Evolutionary conservation across 306 rosid species (phyloP), one percentile per base, ranked within the genome.

Genomic region (Quercus berberidifolia): DNA sequence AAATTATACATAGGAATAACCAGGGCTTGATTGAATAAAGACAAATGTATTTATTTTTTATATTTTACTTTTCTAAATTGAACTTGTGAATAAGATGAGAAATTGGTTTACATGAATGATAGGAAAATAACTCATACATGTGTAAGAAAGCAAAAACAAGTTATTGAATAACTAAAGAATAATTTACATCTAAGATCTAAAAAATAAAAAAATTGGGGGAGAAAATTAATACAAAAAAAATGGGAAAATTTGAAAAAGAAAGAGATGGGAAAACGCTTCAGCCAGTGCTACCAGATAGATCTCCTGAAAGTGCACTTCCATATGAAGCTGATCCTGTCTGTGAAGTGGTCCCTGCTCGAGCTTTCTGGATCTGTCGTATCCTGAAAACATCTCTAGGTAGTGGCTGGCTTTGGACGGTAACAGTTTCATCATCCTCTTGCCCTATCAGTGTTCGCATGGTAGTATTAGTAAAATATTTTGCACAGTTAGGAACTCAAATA

Each of bases 291-390:
- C 98, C 97, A n/a, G 98, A 95, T 20, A 92, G 78, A 78, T 95
- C 98, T 13, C 99, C 98, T 28, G 99, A 95, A 68, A 91, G 71
- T 46, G 92, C 96, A 84, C 99, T 95, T 88, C 99, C 99, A 76
- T 95, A 90, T 2, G 97, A 95, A 49, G 83, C 94, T 4, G 99
- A 95, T 82, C 99, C 97, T 28, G 96, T 92, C 86, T 91, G 97
- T 8, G 97, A 95, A 25, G 91, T 78, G n/a, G 92, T 88, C 35
- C 83, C 90, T 19, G 5, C 72, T 71, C 91, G 87, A 70, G 99
- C 91, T 80, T 93, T 95, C 79, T 95, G 99, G 65, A 85, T 86
- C 74, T 95, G 98, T 20, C 98, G 83, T 33, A 95, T 92, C 76
- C 94, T 86, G 76, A 95, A 95, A 71, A 92, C 97, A 81, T 95